phyloP scores from a whole-genome alignment of 495 filamentous ascomycete genomes.

The Penicillium atrosanguineum region DNA sequence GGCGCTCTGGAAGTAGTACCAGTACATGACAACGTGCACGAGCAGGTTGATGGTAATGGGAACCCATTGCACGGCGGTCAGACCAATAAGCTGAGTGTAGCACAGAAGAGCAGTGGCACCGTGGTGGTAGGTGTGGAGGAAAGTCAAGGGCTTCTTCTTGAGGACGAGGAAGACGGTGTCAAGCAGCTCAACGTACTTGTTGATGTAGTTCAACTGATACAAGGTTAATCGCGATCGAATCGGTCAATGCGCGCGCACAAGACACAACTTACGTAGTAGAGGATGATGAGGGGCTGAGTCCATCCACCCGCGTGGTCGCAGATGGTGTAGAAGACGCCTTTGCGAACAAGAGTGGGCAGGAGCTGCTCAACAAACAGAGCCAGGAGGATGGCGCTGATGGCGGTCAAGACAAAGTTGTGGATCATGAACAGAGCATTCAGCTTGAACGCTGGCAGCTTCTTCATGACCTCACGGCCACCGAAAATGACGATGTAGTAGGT shows the following conservation, averaged over 20 bases:
- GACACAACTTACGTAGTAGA: constrained; percentile 63
- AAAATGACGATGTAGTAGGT: constrained; percentile 67
- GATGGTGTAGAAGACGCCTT: constrained; percentile 64
- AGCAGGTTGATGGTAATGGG: constrained; percentile 65
- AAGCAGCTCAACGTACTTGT: constrained; percentile 68
- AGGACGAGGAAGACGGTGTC: constrained; percentile 71
- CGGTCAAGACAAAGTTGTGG: constrained; percentile 65
- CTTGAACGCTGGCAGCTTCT: constrained; percentile 54
- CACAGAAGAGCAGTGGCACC: constrained; percentile 69
- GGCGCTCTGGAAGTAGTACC: constrained; percentile 63
- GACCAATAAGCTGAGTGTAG: constrained; percentile 68
- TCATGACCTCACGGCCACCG: constrained; percentile 66
- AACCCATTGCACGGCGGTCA: constrained; percentile 68
- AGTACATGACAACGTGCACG: constrained; percentile 71
- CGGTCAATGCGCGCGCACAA: not conserved
- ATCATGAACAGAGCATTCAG: constrained; percentile 67
- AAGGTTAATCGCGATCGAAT: constrained; percentile 19
- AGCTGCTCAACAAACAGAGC: constrained; percentile 65
- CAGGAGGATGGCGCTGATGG: constrained; percentile 58
- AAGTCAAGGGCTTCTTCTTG: constrained; percentile 76
- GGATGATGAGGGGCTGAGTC: constrained; percentile 61
- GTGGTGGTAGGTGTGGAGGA: constrained; percentile 75
- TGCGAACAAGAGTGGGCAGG: constrained; percentile 54
- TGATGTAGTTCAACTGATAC: constrained; percentile 66
- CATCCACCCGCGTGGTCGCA: constrained; percentile 65